A percentile compares a stretch with the other conserved stretches of the same genome.
Conservation (phyloP, 148 eudicot genomes). For the Linanthus parryae region DNA sequence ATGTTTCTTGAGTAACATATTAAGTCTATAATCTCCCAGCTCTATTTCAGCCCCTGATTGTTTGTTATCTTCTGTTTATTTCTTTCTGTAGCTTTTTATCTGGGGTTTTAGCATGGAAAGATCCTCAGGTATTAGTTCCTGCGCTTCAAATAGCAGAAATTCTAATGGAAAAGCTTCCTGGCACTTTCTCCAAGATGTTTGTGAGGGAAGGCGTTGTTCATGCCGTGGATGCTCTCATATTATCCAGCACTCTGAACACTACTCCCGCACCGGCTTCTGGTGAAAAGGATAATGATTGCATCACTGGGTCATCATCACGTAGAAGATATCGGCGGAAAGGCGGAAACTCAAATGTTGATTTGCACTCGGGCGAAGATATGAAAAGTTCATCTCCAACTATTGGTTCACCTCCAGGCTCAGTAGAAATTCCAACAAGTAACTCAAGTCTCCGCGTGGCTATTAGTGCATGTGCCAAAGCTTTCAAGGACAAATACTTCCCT, state of each 20-base stretch:
- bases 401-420: constrained; percentile 68
- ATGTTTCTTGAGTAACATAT: background rate
- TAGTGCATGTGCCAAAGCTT: constrained; percentile 69
- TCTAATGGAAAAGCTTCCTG: constrained; percentile 94
- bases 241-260: constrained; percentile 33
- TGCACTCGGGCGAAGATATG: constrained; percentile 49
- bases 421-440: constrained; percentile 42
- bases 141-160: constrained; percentile 96
- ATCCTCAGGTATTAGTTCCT: constrained; percentile 92
- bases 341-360: constrained; percentile 52
- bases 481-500: constrained; percentile 81
- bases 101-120: constrained; percentile 98
- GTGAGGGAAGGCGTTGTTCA: constrained; percentile 97
- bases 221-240: constrained; percentile 77
- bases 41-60: background rate
- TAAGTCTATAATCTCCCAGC: background rate
- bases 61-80: background rate
- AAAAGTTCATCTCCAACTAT: constrained; percentile 42
- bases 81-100: constrained; percentile 65
- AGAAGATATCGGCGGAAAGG: constrained; percentile 75
- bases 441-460: constrained; percentile 68
- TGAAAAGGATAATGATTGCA: constrained; percentile 70
- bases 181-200: constrained; percentile 84
- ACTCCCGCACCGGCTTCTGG: constrained; percentile 29
- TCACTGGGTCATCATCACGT: constrained; percentile 67